Percentiles rank a stretch among this genome's conserved stretches.
These are phyloP conservation scores for Cryptococcus floricola DNA, from an alignment of 1,284 basidiomycete species.

Conservation along the genomic window DNA sequence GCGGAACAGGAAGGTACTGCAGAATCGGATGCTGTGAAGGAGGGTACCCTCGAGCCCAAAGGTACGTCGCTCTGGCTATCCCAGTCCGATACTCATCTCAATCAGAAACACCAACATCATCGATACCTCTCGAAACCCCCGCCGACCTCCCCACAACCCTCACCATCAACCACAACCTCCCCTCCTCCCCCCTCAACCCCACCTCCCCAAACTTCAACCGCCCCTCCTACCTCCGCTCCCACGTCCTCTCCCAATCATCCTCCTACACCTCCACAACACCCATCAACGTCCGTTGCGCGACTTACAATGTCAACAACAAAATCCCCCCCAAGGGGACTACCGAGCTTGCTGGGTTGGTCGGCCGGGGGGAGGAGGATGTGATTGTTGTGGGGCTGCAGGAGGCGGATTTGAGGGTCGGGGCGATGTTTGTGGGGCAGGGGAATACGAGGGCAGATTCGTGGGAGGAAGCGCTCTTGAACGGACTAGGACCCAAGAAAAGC, in stretches of 20 bases:
- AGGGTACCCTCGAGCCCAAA: too few species aligned
- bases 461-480: conserved; percentile 53
- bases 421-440: conserved; percentile 38
- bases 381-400: conserved; percentile 45
- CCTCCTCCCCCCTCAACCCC: conserved; percentile 30
- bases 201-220: conserved; percentile 29
- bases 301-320: conserved; percentile 46
- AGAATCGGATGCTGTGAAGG: too few species aligned
- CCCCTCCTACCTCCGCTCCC: conserved; percentile 28
- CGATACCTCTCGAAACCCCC: not conserved
- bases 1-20: not conserved
- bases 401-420: conserved; percentile 38
- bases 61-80: not conserved
- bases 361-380: conserved; percentile 37
- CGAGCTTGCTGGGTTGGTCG: conserved; percentile 24
- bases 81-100: not conserved
- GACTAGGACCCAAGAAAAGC: conserved; percentile 51
- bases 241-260: conserved; percentile 27
- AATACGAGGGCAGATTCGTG: conserved; percentile 54
- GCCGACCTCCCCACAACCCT: not conserved
- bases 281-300: conserved; percentile 34
- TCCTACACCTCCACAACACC: conserved; percentile 26
- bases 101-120: too few species aligned
- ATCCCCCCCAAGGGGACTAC: conserved; percentile 36
- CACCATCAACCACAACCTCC: not conserved